These are phyloP conservation scores for Pseudozyma hubeiensis DNA, from an alignment of 1,284 basidiomycete species.

Conservation along the genomic window DNA sequence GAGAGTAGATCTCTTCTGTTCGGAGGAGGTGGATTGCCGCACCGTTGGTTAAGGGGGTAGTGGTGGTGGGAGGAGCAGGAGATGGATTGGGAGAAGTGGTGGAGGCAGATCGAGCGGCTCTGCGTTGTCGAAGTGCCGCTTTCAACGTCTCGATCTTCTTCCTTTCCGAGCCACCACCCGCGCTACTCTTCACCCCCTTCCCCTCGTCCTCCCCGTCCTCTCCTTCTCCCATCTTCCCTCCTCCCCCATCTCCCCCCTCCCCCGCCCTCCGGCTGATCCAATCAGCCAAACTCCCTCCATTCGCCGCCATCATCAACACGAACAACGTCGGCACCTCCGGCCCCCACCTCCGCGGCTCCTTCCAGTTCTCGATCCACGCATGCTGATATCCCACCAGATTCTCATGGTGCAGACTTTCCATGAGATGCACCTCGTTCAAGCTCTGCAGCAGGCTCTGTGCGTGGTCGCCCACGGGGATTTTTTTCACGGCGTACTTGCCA, in stretches of 20 bases:
- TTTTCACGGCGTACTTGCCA: constrained; percentile 84
- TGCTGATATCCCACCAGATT: constrained; percentile 96
- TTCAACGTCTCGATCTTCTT: constrained; percentile 47
- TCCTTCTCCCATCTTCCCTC: neutral
- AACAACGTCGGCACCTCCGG: constrained; percentile 64
- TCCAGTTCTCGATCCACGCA: constrained; percentile 82
- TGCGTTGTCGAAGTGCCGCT: constrained; percentile 44
- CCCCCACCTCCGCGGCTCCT: constrained; percentile 44
- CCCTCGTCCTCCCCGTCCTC: neutral
- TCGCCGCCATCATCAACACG: constrained; percentile 67
- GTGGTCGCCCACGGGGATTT: constrained; percentile 86
- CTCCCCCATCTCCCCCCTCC: constrained; percentile 3
- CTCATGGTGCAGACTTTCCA: constrained; percentile 87
- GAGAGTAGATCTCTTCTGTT: constrained; percentile 60
- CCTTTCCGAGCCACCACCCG: constrained; percentile 5
- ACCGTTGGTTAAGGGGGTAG: constrained; percentile 1
- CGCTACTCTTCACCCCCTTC: neutral
- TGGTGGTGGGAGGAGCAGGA: neutral
- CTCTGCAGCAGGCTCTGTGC: constrained; percentile 49
- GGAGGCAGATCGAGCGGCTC: constrained; percentile 15
- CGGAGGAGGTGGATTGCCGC: constrained; percentile 59
- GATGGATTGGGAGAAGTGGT: neutral
- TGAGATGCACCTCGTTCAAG: constrained; percentile 76
- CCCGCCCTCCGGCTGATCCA: constrained; percentile 59
- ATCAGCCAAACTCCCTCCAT: constrained; percentile 65